phyloP scores from a whole-genome alignment of 495 filamentous ascomycete species.

The Hypomontagnella monticulosa region DNA sequence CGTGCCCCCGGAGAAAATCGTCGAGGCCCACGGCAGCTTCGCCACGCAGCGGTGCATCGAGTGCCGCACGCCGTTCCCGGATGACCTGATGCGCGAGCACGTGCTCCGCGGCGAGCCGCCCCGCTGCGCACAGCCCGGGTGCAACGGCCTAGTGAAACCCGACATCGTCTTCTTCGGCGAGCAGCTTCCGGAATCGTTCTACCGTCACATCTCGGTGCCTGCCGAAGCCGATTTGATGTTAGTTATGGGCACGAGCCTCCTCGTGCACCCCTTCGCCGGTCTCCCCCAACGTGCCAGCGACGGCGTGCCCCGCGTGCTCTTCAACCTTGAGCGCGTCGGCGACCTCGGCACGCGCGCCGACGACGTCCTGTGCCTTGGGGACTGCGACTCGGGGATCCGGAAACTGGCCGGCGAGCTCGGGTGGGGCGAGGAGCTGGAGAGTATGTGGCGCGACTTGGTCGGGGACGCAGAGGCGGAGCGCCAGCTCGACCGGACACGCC shows the following conservation, averaged over 20 bases:
- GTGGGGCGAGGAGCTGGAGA: constrained; percentile 86
- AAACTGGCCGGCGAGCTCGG: constrained; percentile 83
- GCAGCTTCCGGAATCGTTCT: constrained; percentile 74
- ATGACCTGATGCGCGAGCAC: constrained; percentile 73
- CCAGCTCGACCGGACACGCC: constrained; percentile 44
- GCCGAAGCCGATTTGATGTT: constrained; percentile 80
- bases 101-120: constrained; percentile 73
- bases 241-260: constrained; percentile 90
- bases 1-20: constrained; percentile 78
- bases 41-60: constrained; percentile 90
- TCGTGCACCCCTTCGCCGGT: constrained; percentile 88
- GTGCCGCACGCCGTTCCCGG: constrained; percentile 76
- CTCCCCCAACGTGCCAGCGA: constrained; percentile 72
- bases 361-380: constrained; percentile 77
- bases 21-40: constrained; percentile 97
- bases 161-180: constrained; percentile 97
- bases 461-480: constrained; percentile 54
- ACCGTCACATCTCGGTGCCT: constrained; percentile 63
- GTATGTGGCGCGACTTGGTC: constrained; percentile 51
- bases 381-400: constrained; percentile 86
- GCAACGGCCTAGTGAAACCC: constrained; percentile 88
- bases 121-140: constrained; percentile 65
- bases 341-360: constrained; percentile 77
- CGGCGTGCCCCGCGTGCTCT: constrained; percentile 76
- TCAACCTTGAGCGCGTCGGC: constrained; percentile 90